Evolutionary conservation across 2,329 filamentous ascomycete species (phyloP).

Genomic region (Xenoacremonium recifei): DNA sequence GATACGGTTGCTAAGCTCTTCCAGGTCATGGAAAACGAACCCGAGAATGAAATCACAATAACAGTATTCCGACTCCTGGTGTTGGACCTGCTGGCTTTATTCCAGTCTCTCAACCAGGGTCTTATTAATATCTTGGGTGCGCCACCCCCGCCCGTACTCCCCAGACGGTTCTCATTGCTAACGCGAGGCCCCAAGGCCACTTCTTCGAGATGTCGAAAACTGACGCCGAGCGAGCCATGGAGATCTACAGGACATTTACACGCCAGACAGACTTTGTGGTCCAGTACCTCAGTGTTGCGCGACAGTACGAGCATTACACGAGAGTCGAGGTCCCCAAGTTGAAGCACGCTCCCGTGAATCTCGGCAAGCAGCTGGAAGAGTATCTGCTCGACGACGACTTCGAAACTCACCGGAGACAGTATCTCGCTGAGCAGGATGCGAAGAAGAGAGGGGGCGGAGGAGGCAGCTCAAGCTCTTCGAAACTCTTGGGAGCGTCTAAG

Average conservation of each 20-base stretch:
- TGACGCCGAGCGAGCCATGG: slow-evolving; percentile 87
- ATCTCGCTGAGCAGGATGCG: slow-evolving; percentile 81
- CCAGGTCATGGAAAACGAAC: slow-evolving; percentile 80
- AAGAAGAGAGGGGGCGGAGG: slow-evolving; percentile 53
- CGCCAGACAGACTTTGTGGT: slow-evolving; percentile 92
- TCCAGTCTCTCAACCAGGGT: slow-evolving; percentile 93
- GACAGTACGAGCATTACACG: slow-evolving; percentile 89
- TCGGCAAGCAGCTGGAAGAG: slow-evolving; percentile 87
- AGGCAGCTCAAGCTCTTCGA: slow-evolving; percentile 30
- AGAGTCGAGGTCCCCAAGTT: slow-evolving; percentile 93
- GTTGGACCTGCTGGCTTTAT: slow-evolving; percentile 83
- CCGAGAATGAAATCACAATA: slow-evolving; percentile 94
- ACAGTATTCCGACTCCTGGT: slow-evolving; percentile 91
- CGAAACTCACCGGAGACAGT: slow-evolving; percentile 88
- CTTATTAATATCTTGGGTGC: slow-evolving; percentile 94
- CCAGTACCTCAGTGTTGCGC: slow-evolving; percentile 80
- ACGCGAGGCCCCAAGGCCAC: slow-evolving; percentile 65
- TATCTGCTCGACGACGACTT: slow-evolving; percentile 95
- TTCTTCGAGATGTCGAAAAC: slow-evolving; percentile 98
- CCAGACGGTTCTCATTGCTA: slow-evolving; percentile 15
- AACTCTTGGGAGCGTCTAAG: slow-evolving; percentile 29
- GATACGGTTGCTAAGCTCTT: slow-evolving; percentile 6
- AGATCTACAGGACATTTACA: slow-evolving; percentile 89
- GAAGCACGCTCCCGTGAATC: slow-evolving; percentile 92
- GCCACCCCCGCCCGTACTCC: slow-evolving; percentile 27